These are phyloP conservation scores for Phycomyces nitens DNA, from an alignment of 192 early-diverging fungal species.

Conservation along the genomic window DNA sequence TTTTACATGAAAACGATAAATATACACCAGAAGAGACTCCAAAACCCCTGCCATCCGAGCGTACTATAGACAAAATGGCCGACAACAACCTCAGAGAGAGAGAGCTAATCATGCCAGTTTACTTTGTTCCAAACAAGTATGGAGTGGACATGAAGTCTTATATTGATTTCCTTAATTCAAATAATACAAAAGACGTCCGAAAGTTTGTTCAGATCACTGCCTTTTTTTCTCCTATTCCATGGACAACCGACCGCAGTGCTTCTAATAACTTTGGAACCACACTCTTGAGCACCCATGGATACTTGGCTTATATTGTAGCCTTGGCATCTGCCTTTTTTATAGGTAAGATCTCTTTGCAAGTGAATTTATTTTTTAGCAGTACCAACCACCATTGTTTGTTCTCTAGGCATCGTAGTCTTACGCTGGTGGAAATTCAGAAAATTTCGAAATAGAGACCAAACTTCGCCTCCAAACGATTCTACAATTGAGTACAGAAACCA, in stretches of 20 bases:
- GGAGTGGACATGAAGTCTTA: constrained; percentile 6
- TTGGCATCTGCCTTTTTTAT: constrained; percentile 24
- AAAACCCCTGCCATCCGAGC: neutral
- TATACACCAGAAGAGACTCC: neutral
- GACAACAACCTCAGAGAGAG: constrained; percentile 22
- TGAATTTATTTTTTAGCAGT: neutral
- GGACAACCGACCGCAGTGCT: neutral
- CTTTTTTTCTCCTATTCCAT: neutral
- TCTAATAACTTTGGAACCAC: neutral
- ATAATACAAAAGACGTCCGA: neutral
- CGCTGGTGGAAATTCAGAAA: constrained; percentile 33
- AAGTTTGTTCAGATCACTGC: neutral
- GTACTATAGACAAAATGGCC: constrained; percentile 11
- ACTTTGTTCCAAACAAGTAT: constrained; percentile 24
- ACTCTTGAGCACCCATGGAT: constrained; percentile 4
- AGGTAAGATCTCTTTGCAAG: constrained; percentile 7
- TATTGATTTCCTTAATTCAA: neutral
- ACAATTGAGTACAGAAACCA: neutral
- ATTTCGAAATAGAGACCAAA: neutral
- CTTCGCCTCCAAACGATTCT: neutral
- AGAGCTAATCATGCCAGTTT: constrained; percentile 3
- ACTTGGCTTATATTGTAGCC: constrained; percentile 28
- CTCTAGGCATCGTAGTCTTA: constrained; percentile 22
- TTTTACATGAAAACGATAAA: neutral
- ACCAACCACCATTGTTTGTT: neutral